Base-by-base conservation (phyloP, 129 eudicot species). In the Flaveria sonorensis region DNA sequence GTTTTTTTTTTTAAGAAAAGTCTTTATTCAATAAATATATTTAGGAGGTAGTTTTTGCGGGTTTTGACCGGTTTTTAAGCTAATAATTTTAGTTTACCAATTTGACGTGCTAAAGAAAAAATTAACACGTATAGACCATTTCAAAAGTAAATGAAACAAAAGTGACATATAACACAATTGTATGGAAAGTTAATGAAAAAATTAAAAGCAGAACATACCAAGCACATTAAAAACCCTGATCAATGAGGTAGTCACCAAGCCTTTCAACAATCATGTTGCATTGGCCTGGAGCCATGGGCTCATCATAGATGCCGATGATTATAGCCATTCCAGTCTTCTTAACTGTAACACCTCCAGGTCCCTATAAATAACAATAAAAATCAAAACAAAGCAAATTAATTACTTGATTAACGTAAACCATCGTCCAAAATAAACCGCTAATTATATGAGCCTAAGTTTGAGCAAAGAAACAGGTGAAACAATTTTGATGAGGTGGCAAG, bases 261-360 rank as follows among this genome's bases (percentile, higher is more conserved):
- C 87, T 93, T 79, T 93, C 97, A 42, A 93, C 98, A 74, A 93
- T 83, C 89, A 88, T 59, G 86, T 90, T 93, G 87, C 98, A 93
- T 71, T 90, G 95, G 59, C 97, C 91, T 3, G 95, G 92, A 65
- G 98, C 79, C 92, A 93, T 87, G 10, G 98, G 98, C 70, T 93
- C 97, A 65, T 88, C 96, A 71, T 93, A 93, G 76, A 93, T 76
- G 48, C 98, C 98, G 72, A 93, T 57, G 60, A 93, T 77, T 66
- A 93, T 80, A 36, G 97, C 86, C 84, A 81, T 76, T 62, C 53
- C 83, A 51, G 98, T 90, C 85, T 93, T 93, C 79, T 88, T 93
- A 40, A 93, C 48, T 0, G 92, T 88, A 42, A 83, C 83, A 6
- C 98, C 98, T 69, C 98, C 96, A n/a, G 97, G 68, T 72, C 97